Percentiles rank a stretch among this genome's conserved stretches.
Evolutionary conservation across 768 basidiomycete species (phyloP).

Genomic region (Pholiota molesta): DNA sequence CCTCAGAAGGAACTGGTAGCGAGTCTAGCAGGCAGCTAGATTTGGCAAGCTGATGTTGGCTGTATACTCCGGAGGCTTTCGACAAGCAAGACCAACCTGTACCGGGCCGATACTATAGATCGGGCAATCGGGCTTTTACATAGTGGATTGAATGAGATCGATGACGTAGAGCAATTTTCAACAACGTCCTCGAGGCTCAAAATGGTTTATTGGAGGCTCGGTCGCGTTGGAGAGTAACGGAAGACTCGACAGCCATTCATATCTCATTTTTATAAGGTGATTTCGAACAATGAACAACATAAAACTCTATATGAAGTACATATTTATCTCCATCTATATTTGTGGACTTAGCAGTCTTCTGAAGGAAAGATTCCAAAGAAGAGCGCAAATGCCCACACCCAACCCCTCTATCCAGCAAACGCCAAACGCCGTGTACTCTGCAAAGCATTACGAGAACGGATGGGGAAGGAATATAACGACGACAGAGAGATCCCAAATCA

Average conservation of each 20-base stretch:
- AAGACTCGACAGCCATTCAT: not conserved
- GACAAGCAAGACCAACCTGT: not conserved
- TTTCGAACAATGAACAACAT: slow-evolving; percentile 3
- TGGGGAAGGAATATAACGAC: not conserved
- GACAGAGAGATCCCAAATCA: not conserved
- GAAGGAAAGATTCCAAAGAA: not conserved
- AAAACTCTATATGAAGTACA: slow-evolving; percentile 9
- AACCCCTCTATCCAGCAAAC: not conserved
- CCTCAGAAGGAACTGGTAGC: no score
- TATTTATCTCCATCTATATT: not conserved
- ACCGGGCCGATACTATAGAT: not conserved
- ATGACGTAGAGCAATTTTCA: not conserved
- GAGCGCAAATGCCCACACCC: not conserved
- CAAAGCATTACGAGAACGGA: not conserved
- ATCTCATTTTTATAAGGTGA: not conserved
- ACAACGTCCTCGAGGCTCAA: not conserved
- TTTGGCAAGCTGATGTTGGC: not conserved
- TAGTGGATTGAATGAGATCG: not conserved
- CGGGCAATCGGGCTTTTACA: not conserved
- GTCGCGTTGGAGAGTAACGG: not conserved
- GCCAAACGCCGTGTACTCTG: slow-evolving; percentile 4
- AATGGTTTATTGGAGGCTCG: not conserved
- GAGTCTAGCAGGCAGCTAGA: not conserved
- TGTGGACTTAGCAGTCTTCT: not conserved
- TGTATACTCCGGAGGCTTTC: not conserved